phyloP scores from a whole-genome alignment of 2,329 filamentous ascomycete species.

The Monilinia fructigena region DNA sequence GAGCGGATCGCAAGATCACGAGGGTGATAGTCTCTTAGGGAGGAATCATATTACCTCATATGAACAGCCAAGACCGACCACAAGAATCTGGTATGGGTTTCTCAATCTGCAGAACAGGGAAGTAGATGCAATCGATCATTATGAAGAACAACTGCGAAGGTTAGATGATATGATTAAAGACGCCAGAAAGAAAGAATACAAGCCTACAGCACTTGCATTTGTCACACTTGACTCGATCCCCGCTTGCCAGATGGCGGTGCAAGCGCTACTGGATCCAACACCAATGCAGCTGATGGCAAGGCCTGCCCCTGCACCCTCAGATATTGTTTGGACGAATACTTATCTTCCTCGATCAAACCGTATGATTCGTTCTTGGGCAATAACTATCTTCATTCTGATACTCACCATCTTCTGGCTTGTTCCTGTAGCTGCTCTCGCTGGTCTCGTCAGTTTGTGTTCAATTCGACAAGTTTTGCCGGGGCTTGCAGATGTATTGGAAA shows the following conservation, averaged over 20 bases:
- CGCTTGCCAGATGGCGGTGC: conserved; percentile 90
- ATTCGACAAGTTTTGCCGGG: conserved; percentile 71
- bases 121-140: conserved; percentile 92
- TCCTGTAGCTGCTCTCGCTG: conserved; percentile 75
- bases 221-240: conserved; percentile 97
- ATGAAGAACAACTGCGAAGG: conserved; percentile 77
- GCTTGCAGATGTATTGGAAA: conserved; percentile 64
- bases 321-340: conserved; percentile 94
- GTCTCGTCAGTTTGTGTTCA: conserved; percentile 75
- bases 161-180: conserved; percentile 72
- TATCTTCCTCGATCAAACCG: conserved; percentile 75
- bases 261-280: conserved; percentile 87
- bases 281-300: conserved; percentile 84
- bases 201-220: conserved; percentile 81
- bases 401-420: conserved; percentile 87
- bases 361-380: conserved; percentile 75
- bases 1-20: conserved; percentile 49
- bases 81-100: conserved; percentile 75
- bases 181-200: conserved; percentile 73
- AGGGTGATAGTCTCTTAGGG: conserved; percentile 59
- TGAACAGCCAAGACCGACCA: conserved; percentile 60
- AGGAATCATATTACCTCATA: conserved; percentile 43
- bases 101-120: conserved; percentile 68
- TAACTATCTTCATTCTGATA: conserved; percentile 79
- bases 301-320: conserved; percentile 80